Percentiles rank a stretch among this genome's conserved stretches.
Conservation (phyloP, 2,329 filamentous ascomycete genomes). For the Pyrenochaeta sp. region DNA sequence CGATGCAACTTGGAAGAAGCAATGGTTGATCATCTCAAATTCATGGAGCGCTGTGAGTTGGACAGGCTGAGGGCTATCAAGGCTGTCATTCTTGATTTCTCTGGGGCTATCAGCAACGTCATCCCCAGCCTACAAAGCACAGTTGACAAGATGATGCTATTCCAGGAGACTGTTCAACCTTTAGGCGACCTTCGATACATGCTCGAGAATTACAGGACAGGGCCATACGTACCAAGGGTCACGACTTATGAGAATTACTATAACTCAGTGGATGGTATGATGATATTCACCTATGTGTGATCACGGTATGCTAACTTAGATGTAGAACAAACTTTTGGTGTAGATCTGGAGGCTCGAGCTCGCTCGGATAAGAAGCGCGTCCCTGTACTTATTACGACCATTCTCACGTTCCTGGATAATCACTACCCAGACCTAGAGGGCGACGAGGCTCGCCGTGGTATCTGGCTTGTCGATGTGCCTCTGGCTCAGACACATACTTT, state of each 20-base stretch:
- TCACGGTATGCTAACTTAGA: slow-evolving; percentile 21
- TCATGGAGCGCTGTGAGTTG: slow-evolving; percentile 96
- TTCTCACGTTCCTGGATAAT: slow-evolving; percentile 93
- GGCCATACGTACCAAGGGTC: slow-evolving; percentile 88
- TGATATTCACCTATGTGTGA: neutral
- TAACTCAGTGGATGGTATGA: slow-evolving; percentile 82
- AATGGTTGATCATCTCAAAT: slow-evolving; percentile 90
- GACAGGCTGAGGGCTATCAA: slow-evolving; percentile 98
- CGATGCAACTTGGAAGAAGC: slow-evolving; percentile 95
- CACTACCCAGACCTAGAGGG: slow-evolving; percentile 98
- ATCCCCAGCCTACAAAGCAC: slow-evolving; percentile 95
- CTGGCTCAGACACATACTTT: slow-evolving; percentile 85
- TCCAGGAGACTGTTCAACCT: slow-evolving; percentile 98
- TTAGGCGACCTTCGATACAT: slow-evolving; percentile 89
- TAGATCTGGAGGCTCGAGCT: slow-evolving; percentile 95
- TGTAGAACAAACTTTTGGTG: slow-evolving; percentile 90
- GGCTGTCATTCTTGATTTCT: slow-evolving; percentile 96
- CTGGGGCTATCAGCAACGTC: slow-evolving; percentile 95
- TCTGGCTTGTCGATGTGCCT: slow-evolving; percentile 95
- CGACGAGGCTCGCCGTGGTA: slow-evolving; percentile 87
- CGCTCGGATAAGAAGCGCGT: slow-evolving; percentile 95
- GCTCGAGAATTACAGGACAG: slow-evolving; percentile 95
- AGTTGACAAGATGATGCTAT: slow-evolving; percentile 98
- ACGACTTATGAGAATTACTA: slow-evolving; percentile 99
- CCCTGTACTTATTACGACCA: slow-evolving; percentile 87